Evolutionary conservation across 768 basidiomycete genomes (phyloP).

Genomic region (Xerocomellus chrysenteron): DNA sequence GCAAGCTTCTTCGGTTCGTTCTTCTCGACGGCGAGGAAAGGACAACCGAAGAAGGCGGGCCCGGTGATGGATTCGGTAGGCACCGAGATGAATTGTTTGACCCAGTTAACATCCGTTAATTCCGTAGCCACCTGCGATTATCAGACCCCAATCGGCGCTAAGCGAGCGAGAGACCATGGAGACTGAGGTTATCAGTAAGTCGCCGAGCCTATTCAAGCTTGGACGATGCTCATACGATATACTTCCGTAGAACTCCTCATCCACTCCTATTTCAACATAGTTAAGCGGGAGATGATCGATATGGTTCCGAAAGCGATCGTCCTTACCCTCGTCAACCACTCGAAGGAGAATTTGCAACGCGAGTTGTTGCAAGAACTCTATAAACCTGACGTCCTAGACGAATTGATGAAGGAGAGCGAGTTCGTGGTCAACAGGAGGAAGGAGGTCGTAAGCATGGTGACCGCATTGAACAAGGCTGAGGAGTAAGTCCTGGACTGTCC

Average conservation of each 20-base stretch:
- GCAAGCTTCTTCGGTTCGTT: constrained; percentile 93
- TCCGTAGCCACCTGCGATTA: constrained; percentile 72
- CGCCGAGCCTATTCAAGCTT: background rate
- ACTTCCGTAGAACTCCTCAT: constrained; percentile 78
- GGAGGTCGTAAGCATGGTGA: constrained; percentile 91
- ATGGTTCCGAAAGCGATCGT: constrained; percentile 98
- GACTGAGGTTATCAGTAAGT: constrained; percentile 98
- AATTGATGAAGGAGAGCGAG: constrained; percentile 93
- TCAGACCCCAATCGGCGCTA: constrained; percentile 87
- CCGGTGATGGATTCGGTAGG: constrained; percentile 58
- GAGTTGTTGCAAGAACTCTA: constrained; percentile 95
- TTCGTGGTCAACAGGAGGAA: constrained; percentile 86
- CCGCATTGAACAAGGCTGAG: constrained; percentile 95
- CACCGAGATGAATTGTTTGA: constrained; percentile 18
- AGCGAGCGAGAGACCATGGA: constrained; percentile 97
- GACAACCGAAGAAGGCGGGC: constrained; percentile 62
- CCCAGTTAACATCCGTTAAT: background rate
- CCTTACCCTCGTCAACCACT: constrained; percentile 84
- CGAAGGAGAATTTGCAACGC: constrained; percentile 93
- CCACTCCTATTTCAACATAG: constrained; percentile 95
- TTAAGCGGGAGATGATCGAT: constrained; percentile 99
- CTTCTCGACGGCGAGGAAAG: constrained; percentile 69
- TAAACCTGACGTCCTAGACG: constrained; percentile 94
- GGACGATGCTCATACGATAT: background rate
- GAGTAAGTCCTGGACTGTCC: constrained; percentile 67